Evolutionary conservation across 306 rosid species (phyloP).

Genomic region (Medicago truncatula): MtrunA17r5.0-ANR NC_053045.1:39134001-39134500

Average conservation of each 20-base stretch:
- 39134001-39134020: no score
- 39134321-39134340: slow-evolving; percentile 41
- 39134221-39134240: slow-evolving; percentile 41
- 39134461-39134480: slow-evolving; percentile 8
- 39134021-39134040: no score
- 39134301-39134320: slow-evolving; percentile 43
- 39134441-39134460: slow-evolving; percentile 33
- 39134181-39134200: neutral
- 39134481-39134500: slow-evolving; percentile 9
- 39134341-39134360: slow-evolving; percentile 43
- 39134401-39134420: neutral
- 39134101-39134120: slow-evolving; percentile 49
- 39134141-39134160: slow-evolving; percentile 41
- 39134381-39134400: slow-evolving; percentile 48
- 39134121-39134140: slow-evolving; percentile 26
- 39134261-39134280: slow-evolving; percentile 46
- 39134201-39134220: slow-evolving; percentile 25
- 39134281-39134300: slow-evolving; percentile 41
- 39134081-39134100: slow-evolving; percentile 49
- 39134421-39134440: slow-evolving; percentile 19
- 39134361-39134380: slow-evolving; percentile 35
- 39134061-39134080: slow-evolving; percentile 31
- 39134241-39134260: slow-evolving; percentile 42
- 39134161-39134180: neutral
- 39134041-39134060: neutral